A percentile compares a stretch with the other conserved stretches of the same genome.
These are phyloP conservation scores for Gryganskiella cystojenkinii DNA, from an alignment of 192 early-diverging fungal species.

Conservation along the genomic window DNA sequence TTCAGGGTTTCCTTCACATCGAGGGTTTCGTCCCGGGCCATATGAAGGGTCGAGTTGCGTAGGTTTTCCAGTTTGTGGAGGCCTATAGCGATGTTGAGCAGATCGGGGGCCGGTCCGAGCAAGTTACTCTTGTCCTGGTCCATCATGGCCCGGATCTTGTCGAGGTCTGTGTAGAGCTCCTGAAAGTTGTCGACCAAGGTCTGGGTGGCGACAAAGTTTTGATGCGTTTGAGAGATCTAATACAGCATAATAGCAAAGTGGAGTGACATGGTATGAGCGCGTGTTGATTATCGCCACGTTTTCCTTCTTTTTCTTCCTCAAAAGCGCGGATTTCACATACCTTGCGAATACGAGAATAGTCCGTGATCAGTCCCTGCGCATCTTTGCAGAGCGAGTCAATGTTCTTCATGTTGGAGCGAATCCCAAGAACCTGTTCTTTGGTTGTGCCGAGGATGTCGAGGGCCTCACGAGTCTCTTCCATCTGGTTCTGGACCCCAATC, in stretches of 20 bases:
- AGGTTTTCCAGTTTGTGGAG: slow-evolving; percentile 91
- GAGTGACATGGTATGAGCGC: neutral
- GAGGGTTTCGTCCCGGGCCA: slow-evolving; percentile 63
- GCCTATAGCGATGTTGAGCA: slow-evolving; percentile 90
- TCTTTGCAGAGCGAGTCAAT: slow-evolving; percentile 90
- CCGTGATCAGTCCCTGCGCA: slow-evolving; percentile 86
- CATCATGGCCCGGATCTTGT: slow-evolving; percentile 76
- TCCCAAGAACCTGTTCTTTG: slow-evolving; percentile 67
- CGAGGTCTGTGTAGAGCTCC: slow-evolving; percentile 85
- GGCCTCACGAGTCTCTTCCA: slow-evolving; percentile 91
- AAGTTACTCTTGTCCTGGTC: slow-evolving; percentile 70
- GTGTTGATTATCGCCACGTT: neutral
- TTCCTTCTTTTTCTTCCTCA: neutral
- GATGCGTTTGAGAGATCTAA: slow-evolving; percentile 91
- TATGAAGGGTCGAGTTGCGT: slow-evolving; percentile 84
- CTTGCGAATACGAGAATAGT: slow-evolving; percentile 92
- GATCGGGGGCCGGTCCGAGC: slow-evolving; percentile 78
- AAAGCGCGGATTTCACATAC: slow-evolving; percentile 61
- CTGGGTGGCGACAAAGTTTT: slow-evolving; percentile 94
- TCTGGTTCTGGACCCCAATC: slow-evolving; percentile 90
- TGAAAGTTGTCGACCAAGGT: slow-evolving; percentile 89
- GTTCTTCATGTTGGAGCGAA: slow-evolving; percentile 80
- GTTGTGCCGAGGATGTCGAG: slow-evolving; percentile 80
- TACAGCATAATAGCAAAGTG: neutral
- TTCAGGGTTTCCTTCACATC: slow-evolving; percentile 89